Evolutionary conservation across 768 basidiomycete genomes (phyloP).

Genomic region (Russula brevipes): DNA sequence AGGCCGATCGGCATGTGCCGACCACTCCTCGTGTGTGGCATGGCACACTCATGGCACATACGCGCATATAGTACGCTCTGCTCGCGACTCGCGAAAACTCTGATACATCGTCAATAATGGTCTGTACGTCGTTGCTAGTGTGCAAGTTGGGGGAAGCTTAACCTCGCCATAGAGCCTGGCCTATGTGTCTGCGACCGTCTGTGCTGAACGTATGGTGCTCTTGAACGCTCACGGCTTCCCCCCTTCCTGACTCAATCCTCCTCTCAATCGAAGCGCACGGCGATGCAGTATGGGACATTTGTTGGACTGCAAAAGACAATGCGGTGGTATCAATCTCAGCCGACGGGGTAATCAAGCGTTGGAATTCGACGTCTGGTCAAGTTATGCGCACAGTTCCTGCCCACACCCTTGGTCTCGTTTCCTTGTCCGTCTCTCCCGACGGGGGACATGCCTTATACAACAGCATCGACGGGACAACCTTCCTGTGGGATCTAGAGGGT

Average conservation of each 20-base stretch:
- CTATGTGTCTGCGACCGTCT: slow-evolving; percentile 67
- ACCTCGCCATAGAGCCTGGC: slow-evolving; percentile 51
- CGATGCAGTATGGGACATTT: slow-evolving; percentile 74
- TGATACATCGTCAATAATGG: slow-evolving; percentile 5
- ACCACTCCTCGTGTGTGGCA: not conserved
- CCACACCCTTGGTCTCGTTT: slow-evolving; percentile 84
- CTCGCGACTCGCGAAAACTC: not conserved
- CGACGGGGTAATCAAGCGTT: slow-evolving; percentile 72
- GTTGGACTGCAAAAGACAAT: slow-evolving; percentile 60
- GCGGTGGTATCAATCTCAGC: slow-evolving; percentile 66
- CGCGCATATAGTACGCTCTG: not conserved
- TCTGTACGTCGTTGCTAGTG: slow-evolving; percentile 9
- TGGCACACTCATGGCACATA: too few relatives aligned
- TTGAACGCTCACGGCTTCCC: slow-evolving; percentile 15
- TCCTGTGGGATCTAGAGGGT: slow-evolving; percentile 62
- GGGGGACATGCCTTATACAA: slow-evolving; percentile 70
- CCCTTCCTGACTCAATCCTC: slow-evolving; percentile 29
- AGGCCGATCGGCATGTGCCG: slow-evolving; percentile 52
- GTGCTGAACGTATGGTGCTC: slow-evolving; percentile 61
- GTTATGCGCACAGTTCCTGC: slow-evolving; percentile 53
- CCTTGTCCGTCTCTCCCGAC: slow-evolving; percentile 63
- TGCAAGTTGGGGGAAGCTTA: not conserved
- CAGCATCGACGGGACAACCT: slow-evolving; percentile 78
- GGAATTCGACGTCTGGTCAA: slow-evolving; percentile 63
- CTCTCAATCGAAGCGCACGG: slow-evolving; percentile 55